Evolutionary conservation across 768 basidiomycete species (phyloP).

Genomic region (Xerocomus brunneocitrinus): DNA sequence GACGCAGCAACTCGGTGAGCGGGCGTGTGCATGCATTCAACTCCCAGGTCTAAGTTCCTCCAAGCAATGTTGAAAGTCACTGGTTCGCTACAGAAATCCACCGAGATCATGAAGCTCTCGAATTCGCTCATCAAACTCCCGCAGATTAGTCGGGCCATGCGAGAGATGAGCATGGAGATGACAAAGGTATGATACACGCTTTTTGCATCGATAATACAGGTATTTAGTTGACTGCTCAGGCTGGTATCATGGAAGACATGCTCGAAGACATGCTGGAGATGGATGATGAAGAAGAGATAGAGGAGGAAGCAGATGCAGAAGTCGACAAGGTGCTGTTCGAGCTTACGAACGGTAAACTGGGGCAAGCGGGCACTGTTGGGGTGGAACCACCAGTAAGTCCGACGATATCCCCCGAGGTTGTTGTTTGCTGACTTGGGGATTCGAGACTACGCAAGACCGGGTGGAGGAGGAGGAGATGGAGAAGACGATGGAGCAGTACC

Average conservation of each 20-base stretch:
- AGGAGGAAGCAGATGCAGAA: conserved; percentile 95
- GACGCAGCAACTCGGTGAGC: conserved; percentile 85
- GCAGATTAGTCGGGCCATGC: conserved; percentile 88
- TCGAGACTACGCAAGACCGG: conserved; percentile 55
- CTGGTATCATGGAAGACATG: conserved; percentile 98
- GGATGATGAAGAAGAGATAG: conserved; percentile 91
- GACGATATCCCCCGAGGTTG: background rate
- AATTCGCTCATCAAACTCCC: conserved; percentile 89
- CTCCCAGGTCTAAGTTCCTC: background rate
- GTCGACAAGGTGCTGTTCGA: conserved; percentile 96
- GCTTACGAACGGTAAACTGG: conserved; percentile 93
- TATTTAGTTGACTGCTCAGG: conserved; percentile 43
- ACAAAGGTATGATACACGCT: conserved; percentile 64
- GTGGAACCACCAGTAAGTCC: conserved; percentile 70
- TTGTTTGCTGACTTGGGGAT: conserved; percentile 7
- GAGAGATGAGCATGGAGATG: conserved; percentile 99
- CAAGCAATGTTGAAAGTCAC: conserved; percentile 95
- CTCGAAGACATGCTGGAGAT: conserved; percentile 87
- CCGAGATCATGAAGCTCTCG: conserved; percentile 98
- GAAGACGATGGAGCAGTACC: conserved; percentile 85
- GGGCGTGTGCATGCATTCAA: background rate
- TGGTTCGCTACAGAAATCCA: conserved; percentile 95
- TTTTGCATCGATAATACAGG: background rate
- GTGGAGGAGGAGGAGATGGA: conserved; percentile 80
- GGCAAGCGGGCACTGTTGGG: conserved; percentile 70